A percentile compares a stretch with the other conserved stretches of the same genome.
phyloP scores from a whole-genome alignment of 768 basidiomycete genomes.

The Hypholoma sublateritium region DNA sequence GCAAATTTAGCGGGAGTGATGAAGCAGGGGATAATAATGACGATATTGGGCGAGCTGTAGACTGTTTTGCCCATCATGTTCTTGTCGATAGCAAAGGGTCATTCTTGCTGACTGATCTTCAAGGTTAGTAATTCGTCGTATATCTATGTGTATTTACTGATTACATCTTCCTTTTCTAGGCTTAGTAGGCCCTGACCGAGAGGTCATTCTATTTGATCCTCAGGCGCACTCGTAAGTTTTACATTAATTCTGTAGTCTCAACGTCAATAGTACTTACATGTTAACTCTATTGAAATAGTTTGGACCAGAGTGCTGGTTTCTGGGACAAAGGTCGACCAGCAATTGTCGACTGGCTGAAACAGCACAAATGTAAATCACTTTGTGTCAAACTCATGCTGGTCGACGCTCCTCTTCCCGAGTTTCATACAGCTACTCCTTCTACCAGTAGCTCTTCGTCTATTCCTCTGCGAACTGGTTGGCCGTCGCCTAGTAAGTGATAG shows the following conservation, averaged over 20 bases:
- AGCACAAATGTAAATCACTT: not conserved
- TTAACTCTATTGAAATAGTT: not conserved
- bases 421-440: not conserved
- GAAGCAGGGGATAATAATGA: not conserved
- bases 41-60: not conserved
- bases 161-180: not conserved
- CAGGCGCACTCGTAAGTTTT: not conserved
- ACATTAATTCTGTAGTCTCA: too few relatives aligned
- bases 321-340: not conserved
- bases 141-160: not conserved
- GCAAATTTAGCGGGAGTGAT: not conserved
- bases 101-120: not conserved
- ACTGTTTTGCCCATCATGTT: not conserved
- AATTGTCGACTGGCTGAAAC: not conserved
- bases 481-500: not conserved
- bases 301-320: not conserved
- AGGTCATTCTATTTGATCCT: not conserved
- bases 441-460: not conserved
- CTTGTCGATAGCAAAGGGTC: not conserved
- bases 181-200: not conserved
- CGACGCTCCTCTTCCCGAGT: not conserved
- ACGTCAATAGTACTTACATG: not conserved
- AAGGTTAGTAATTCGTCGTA: not conserved
- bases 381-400: not conserved
- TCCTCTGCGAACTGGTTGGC: not conserved